Conservation (phyloP, 495 filamentous ascomycete species). For the Ascodesmis nigricans region DNA sequence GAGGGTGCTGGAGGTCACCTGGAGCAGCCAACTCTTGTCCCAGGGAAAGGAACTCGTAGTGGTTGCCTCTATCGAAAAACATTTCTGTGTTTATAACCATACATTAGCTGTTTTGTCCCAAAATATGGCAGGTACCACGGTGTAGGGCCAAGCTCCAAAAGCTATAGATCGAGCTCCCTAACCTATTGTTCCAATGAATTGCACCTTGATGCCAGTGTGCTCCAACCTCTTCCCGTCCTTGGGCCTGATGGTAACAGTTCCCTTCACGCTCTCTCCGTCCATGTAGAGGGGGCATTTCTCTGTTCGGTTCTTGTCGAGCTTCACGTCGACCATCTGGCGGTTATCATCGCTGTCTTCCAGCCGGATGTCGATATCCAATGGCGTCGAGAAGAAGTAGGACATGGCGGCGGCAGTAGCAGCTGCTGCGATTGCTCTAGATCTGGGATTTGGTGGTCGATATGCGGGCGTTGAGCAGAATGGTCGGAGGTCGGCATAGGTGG, state of each 20-base stretch:
- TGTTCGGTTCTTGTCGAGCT: constrained; percentile 87
- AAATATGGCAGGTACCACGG: no score
- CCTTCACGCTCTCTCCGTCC: constrained; percentile 96
- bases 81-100: no score
- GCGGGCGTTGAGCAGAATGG: no score
- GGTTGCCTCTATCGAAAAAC: constrained; percentile 98
- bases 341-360: constrained; percentile 78
- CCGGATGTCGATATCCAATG: constrained; percentile 95
- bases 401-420: constrained; percentile 29
- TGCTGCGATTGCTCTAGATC: no score
- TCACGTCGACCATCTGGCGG: constrained; percentile 83
- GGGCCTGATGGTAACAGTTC: constrained; percentile 76
- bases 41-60: constrained; percentile 94
- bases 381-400: constrained; percentile 97
- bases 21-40: constrained; percentile 91
- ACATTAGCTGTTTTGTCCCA: no score
- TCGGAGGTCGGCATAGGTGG: no score
- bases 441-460: no score
- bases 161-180: no score
- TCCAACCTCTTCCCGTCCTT: constrained; percentile 97
- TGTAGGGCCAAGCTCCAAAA: no score
- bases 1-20: constrained; percentile 92
- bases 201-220: constrained; percentile 98
- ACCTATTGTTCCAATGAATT: constrained; percentile 99
- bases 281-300: constrained; percentile 94